Evolutionary conservation across 2,329 filamentous ascomycete species (phyloP).

Genomic region (Sporothrix pallida): DNA sequence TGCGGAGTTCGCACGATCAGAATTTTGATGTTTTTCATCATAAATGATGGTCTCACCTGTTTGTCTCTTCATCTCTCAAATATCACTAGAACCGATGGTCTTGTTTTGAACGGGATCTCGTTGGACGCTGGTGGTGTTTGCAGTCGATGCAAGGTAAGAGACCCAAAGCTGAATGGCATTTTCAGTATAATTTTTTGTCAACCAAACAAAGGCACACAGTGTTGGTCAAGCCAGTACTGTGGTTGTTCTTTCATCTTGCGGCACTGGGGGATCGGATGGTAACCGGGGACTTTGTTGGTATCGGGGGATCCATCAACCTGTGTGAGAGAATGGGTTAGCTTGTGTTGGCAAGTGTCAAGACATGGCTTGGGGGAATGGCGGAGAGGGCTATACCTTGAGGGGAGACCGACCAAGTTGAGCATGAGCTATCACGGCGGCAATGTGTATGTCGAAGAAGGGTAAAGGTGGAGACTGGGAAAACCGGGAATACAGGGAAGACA

Average conservation of each 20-base stretch:
- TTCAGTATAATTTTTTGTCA: constrained; percentile 11
- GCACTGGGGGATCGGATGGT: constrained; percentile 14
- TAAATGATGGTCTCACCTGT: constrained; percentile 1
- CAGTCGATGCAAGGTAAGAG: constrained; percentile 2
- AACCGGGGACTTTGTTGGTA: neutral
- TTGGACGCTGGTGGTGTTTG: constrained; percentile 15
- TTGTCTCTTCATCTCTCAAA: neutral
- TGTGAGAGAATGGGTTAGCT: neutral
- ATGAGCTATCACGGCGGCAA: neutral
- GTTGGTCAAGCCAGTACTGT: constrained; percentile 15
- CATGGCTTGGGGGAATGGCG: neutral
- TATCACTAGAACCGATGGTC: constrained; percentile 6
- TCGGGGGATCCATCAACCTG: constrained; percentile 3
- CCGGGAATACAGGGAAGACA: no score
- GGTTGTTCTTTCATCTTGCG: neutral
- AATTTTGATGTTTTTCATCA: neutral
- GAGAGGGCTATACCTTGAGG: constrained; percentile 13
- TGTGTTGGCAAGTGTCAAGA: constrained; percentile 22
- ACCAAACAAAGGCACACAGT: constrained; percentile 6
- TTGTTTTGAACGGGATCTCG: constrained; percentile 7
- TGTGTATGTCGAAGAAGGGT: neutral
- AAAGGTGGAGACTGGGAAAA: neutral
- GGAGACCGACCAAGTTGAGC: neutral
- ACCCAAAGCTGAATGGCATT: neutral
- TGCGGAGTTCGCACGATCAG: no score